Base-by-base conservation (phyloP, 2,329 filamentous ascomycete species). In the Aspergillus alliaceus region DNA sequence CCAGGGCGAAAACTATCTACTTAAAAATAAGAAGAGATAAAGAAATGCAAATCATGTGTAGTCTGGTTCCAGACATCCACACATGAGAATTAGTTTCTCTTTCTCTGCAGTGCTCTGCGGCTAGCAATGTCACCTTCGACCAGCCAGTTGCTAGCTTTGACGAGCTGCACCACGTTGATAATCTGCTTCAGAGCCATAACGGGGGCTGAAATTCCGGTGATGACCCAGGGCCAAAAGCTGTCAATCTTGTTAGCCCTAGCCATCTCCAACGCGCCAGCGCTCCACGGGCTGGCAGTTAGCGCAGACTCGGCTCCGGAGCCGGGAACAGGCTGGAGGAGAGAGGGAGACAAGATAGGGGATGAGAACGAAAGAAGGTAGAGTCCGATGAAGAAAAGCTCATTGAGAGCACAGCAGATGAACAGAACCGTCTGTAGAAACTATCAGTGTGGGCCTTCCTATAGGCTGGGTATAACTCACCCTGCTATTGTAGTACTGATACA, bases 361-460 rank as follows among this genome's bases (percentile, higher is more conserved):
- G 90, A 96, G 82, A 99, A 99, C 68, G 93, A 97, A 58, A 99
- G 88, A 53, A 99, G 89, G 80, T 99, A 99, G 60, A 99, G 86
- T 29, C 91, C 93, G 72, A 99, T 97, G 83, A 99, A 99, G 84
- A 97, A 99, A 63, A 93, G 79, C 78, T 99, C 95, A 76, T 99
- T 99, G 64, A 96, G 79, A 57, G 86, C 83, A 81, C 95, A 99
- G 77, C 91, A 90, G 60, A 91, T 77, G 79, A 99, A 99, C 40
- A 99, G 84, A 46, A 99, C 93, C 54, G 82, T 89, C 93, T 97
- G 65, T 14, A 20, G 12, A 18, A 22, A 11, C 46, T 24, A 56
- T 66, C 48, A 59, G 53, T 42, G 54, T 51, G n/a, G n/a, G 51
- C 25, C n/a, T 47, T 15, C 34, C 39, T 6, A 42, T n/a, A 12